phyloP scores from a whole-genome alignment of 441 rosid species.

The Arabidopsis lyrata region DNA sequence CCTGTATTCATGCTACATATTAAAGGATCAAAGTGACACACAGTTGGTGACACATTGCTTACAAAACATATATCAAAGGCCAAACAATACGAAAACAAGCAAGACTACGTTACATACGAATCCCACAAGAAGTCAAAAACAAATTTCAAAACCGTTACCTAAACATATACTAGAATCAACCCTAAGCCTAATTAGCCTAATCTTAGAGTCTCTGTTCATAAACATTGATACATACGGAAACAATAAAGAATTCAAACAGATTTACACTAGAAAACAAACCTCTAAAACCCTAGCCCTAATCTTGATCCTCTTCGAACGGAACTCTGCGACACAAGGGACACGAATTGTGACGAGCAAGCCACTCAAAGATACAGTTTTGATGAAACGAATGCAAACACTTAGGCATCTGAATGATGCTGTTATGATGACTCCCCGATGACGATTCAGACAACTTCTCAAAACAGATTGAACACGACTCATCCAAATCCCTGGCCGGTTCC shows the following conservation, averaged over 20 bases:
- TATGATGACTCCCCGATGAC: neutral
- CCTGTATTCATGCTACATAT: no score
- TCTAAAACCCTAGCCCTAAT: neutral
- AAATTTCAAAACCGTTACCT: neutral
- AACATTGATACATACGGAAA: neutral
- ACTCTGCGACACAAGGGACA: slow-evolving; percentile 26
- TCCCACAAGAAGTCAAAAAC: no score
- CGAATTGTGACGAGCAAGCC: slow-evolving; percentile 24
- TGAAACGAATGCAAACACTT: slow-evolving; percentile 24
- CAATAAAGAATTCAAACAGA: neutral
- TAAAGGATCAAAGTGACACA: no score
- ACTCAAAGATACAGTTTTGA: slow-evolving; percentile 30
- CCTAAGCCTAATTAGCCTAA: neutral
- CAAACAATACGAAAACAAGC: no score
- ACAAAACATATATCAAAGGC: no score
- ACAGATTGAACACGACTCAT: neutral
- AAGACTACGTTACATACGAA: no score
- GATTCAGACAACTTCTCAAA: neutral
- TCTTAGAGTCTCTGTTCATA: neutral
- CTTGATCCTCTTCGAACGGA: neutral
- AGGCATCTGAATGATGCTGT: slow-evolving; percentile 14
- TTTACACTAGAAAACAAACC: neutral
- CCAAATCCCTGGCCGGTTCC: neutral
- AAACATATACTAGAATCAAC: neutral
- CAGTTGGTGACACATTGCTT: no score